Percentiles rank a stretch among this genome's conserved stretches.
Conservation (phyloP, 768 basidiomycete species). For the Pholiota molesta region DNA sequence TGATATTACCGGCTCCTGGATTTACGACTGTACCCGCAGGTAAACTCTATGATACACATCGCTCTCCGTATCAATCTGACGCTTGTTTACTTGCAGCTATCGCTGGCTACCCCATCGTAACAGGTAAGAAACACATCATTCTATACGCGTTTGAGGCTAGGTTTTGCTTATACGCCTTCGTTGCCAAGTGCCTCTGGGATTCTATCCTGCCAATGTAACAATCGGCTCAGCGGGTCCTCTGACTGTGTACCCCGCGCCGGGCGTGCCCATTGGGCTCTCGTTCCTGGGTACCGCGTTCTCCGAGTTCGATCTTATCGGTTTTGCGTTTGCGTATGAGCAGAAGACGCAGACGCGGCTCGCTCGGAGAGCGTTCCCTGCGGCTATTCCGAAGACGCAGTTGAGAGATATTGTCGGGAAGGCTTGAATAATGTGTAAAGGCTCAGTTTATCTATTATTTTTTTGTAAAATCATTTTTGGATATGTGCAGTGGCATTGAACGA, state of each 20-base stretch:
- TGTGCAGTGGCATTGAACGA: too few relatives aligned
- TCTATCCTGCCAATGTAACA: slow-evolving; percentile 51
- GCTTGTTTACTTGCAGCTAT: slow-evolving; percentile 40
- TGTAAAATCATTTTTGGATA: too few relatives aligned
- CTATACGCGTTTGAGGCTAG: background rate
- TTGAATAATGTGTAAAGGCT: background rate
- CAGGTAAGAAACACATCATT: slow-evolving; percentile 50
- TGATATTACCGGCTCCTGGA: slow-evolving; percentile 50
- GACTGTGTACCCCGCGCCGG: slow-evolving; percentile 53
- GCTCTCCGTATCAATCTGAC: slow-evolving; percentile 6
- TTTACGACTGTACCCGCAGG: slow-evolving; percentile 44
- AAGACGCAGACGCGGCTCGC: slow-evolving; percentile 54
- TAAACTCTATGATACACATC: slow-evolving; percentile 12
- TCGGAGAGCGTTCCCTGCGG: slow-evolving; percentile 51
- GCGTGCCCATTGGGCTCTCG: slow-evolving; percentile 62
- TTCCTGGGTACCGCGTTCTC: slow-evolving; percentile 66
- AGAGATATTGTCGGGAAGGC: slow-evolving; percentile 35
- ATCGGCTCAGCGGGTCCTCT: slow-evolving; percentile 40
- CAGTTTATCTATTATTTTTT: too few relatives aligned
- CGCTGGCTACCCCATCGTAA: slow-evolving; percentile 68
- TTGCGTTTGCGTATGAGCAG: slow-evolving; percentile 70
- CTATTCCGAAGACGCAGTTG: slow-evolving; percentile 58
- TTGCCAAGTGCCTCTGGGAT: slow-evolving; percentile 59
- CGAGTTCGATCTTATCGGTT: slow-evolving; percentile 57
- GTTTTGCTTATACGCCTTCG: slow-evolving; percentile 2